A percentile compares a stretch with the other conserved stretches of the same genome.
These are phyloP conservation scores for Aspergillus ostianus DNA, from an alignment of 495 filamentous ascomycete species.

Conservation along the genomic window DNA sequence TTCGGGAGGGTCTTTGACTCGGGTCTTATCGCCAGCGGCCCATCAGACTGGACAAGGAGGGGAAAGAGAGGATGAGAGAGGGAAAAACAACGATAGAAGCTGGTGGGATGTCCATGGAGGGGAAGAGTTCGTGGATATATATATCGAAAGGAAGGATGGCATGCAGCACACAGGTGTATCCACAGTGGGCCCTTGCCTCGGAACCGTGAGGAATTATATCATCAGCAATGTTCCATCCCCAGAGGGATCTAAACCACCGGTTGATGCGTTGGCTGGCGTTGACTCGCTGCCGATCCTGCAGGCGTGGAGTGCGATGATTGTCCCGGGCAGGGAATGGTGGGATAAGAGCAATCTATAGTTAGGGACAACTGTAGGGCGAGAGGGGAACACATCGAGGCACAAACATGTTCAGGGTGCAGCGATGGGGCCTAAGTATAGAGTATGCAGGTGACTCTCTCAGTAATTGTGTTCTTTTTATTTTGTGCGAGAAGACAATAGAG, in stretches of 20 bases:
- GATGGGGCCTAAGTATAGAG: no score
- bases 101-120: background rate
- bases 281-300: constrained; percentile 18
- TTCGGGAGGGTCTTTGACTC: background rate
- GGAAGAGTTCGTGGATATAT: background rate
- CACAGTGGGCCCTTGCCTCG: constrained; percentile 2
- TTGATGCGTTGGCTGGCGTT: constrained; percentile 21
- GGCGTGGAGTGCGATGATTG: background rate
- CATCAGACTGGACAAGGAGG: background rate
- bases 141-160: background rate
- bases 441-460: background rate
- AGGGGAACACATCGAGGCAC: background rate
- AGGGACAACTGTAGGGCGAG: background rate
- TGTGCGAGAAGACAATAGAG: background rate
- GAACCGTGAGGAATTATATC: background rate
- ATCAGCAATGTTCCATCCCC: background rate
- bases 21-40: background rate
- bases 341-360: background rate
- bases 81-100: background rate
- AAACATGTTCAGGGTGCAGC: background rate
- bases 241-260: background rate
- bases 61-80: constrained; percentile 1
- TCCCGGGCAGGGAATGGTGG: background rate
- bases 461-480: background rate
- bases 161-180: background rate